These are phyloP conservation scores for Zymoseptoria crescenta DNA, from an alignment of 2,329 filamentous ascomycete species.

Conservation along the genomic window DNA sequence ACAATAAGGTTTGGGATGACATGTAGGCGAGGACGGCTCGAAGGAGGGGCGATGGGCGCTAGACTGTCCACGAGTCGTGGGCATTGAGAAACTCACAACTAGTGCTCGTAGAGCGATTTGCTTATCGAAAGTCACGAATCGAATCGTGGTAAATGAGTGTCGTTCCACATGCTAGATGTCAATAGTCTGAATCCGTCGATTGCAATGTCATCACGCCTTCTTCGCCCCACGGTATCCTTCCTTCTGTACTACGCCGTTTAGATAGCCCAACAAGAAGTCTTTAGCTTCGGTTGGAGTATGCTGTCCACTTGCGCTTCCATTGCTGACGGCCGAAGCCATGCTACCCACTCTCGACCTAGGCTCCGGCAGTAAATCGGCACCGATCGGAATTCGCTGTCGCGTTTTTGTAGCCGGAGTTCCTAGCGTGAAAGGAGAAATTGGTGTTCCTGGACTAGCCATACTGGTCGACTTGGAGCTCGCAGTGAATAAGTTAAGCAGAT, in stretches of 20 bases:
- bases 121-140: background rate
- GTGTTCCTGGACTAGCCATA: conserved; percentile 21
- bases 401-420: conserved; percentile 20
- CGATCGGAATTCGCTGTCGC: background rate
- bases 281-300: conserved; percentile 23
- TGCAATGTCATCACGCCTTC: background rate
- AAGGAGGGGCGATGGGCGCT: background rate
- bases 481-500: conserved; percentile 25
- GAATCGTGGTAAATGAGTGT: background rate
- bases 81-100: background rate
- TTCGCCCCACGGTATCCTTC: conserved; percentile 16
- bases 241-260: conserved; percentile 30
- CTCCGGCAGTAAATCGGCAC: conserved; percentile 9
- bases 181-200: background rate
- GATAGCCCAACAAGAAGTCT: conserved; percentile 29
- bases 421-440: conserved; percentile 27
- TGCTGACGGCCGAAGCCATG: conserved; percentile 16
- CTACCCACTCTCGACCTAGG: conserved; percentile 19
- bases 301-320: conserved; percentile 15
- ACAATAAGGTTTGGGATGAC: background rate
- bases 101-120: background rate
- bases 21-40: background rate
- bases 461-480: conserved; percentile 6
- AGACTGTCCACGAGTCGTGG: background rate
- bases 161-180: background rate